These are phyloP conservation scores for Rhizoclosmatium globosum DNA, from an alignment of 192 early-diverging fungal genomes.

Conservation along the genomic window DNA sequence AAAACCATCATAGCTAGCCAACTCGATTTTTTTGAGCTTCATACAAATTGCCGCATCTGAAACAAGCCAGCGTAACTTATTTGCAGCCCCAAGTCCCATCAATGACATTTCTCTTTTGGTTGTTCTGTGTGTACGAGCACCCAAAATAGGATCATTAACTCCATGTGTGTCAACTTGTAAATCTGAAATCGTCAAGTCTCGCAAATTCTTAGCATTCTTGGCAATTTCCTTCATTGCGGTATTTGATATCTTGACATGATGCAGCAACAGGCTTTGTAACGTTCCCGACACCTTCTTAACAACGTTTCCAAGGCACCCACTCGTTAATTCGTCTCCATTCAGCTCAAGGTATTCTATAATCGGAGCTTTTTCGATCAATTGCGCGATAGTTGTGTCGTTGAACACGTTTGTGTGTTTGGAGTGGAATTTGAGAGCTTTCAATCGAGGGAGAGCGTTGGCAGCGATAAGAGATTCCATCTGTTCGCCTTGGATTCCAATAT, in stretches of 20 bases:
- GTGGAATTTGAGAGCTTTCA: conserved; percentile 58
- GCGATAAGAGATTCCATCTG: conserved; percentile 36
- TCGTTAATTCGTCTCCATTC: conserved; percentile 50
- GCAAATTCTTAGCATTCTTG: conserved; percentile 19
- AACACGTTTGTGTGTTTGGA: conserved; percentile 57
- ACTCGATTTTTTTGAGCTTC: conserved; percentile 52
- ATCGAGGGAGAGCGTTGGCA: conserved; percentile 26
- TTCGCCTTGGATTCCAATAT: conserved; percentile 54
- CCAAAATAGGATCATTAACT: neutral
- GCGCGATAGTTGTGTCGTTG: conserved; percentile 36
- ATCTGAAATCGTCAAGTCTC: conserved; percentile 55
- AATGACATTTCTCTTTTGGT: conserved; percentile 15
- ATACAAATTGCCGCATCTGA: conserved; percentile 28
- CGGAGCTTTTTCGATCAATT: conserved; percentile 28
- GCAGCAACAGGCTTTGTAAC: conserved; percentile 49
- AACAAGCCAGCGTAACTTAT: conserved; percentile 47
- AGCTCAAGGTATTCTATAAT: conserved; percentile 54
- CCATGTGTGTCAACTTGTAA: conserved; percentile 34
- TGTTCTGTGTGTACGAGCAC: neutral
- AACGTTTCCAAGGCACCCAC: conserved; percentile 28
- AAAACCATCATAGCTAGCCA: conserved; percentile 46
- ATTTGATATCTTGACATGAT: conserved; percentile 46
- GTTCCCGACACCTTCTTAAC: conserved; percentile 30
- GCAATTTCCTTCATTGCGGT: conserved; percentile 30
- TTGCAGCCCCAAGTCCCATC: conserved; percentile 29